Evolutionary conservation across 768 basidiomycete genomes (phyloP), one percentile per base, ranked within the genome.

Genomic region (Auricularia sp.): DNA sequence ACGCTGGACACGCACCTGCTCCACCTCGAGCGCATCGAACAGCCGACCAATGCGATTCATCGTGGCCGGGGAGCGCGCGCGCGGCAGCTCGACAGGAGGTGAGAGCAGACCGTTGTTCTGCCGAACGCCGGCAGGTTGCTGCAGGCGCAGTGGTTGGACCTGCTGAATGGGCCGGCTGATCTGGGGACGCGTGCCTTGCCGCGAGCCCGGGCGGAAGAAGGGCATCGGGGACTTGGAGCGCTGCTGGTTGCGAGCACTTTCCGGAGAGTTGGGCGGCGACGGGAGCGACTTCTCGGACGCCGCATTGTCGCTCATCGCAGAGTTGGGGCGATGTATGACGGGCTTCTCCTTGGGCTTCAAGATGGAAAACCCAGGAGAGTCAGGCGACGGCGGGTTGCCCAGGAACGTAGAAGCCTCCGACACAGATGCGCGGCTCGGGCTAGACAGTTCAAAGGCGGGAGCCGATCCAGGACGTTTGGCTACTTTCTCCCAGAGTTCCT

Each of bases 401-500:
- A 64, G 61, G 23, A 71, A 68, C 4, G 74, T 68, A n/a, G 73
- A 72, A 59, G 70, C 59, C 62, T 64, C 74, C n/a, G 83, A 78
- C 0, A 71, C 61, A 5, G 84, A 82, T 71, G 87, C 56, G 34
- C 56, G 56, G 59, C 3, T 81, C 77, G 34, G 56, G 59, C 3
- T 81, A 77, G 34, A 85, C 67, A 0, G 86, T 85, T 18, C 70
- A 71, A 34, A 66, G 79, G 78, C 21, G 75, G 68, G 61, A 44
- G 67, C 34, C n/a, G 66, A 61, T 2, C 59, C 65, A 47, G 67
- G 59, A 56, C 58, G 64, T 68, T 66, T 68, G 59, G 61, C 71
- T 64, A n/a, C 53, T 70, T 81, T 84, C 66, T 78, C 77, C 34
- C 78, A 78, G 21, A 83, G 75, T 62, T 91, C 89, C 65, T 82